Evolutionary conservation across 2,329 filamentous ascomycete genomes (phyloP).

Genomic region (Trichoderma pleuroti): DNA sequence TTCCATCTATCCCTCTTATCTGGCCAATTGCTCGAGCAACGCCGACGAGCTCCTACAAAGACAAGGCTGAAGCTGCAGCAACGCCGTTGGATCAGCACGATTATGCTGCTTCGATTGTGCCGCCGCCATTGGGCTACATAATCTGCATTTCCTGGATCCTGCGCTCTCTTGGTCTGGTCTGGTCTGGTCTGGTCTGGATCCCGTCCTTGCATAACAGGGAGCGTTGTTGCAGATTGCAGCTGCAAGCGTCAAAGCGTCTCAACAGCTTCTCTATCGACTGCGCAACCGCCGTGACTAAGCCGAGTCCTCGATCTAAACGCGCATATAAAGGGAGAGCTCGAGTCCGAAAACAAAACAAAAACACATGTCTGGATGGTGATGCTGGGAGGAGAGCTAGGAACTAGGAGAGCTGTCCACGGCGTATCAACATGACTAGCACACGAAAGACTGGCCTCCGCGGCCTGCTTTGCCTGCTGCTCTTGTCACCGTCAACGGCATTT

Average conservation of each 20-base stretch:
- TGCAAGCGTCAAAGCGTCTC: background rate
- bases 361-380: background rate
- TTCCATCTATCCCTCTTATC: background rate
- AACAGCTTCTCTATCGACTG: background rate
- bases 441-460: slow-evolving; percentile 36
- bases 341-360: background rate
- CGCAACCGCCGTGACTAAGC: background rate
- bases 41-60: background rate
- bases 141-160: background rate
- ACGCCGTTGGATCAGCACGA: background rate
- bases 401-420: background rate
- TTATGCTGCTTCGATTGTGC: background rate
- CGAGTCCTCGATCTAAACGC: background rate
- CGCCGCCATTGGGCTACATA: background rate
- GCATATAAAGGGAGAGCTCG: background rate
- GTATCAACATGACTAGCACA: slow-evolving; percentile 22
- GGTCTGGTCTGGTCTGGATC: background rate
- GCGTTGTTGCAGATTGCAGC: background rate
- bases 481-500: slow-evolving; percentile 56
- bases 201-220: background rate
- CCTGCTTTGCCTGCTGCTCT: slow-evolving; percentile 42
- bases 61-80: background rate
- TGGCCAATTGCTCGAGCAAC: background rate
- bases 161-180: background rate
- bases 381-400: background rate